phyloP scores from a whole-genome alignment of 1,284 basidiomycete species.

The Irpex rosettiformis region DNA sequence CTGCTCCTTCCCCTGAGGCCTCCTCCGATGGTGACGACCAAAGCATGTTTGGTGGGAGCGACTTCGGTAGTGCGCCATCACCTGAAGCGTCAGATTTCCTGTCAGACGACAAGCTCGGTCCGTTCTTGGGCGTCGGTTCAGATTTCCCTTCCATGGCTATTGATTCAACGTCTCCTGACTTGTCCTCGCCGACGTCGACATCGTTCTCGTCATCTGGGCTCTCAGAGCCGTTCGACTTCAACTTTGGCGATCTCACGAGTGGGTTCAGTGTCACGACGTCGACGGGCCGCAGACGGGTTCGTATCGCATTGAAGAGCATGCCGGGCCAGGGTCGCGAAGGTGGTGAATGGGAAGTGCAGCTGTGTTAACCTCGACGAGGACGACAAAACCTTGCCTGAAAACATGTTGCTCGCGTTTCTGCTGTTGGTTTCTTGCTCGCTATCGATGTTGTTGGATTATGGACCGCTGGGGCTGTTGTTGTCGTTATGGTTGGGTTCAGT shows the following conservation, averaged over 20 bases:
- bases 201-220: slow-evolving; percentile 22
- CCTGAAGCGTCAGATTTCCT: slow-evolving; percentile 7
- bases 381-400: not conserved
- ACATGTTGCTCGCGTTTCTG: not conserved
- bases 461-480: not conserved
- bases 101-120: slow-evolving; percentile 35
- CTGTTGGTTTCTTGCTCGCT: not conserved
- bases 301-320: slow-evolving; percentile 61
- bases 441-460: slow-evolving; percentile 4
- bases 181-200: slow-evolving; percentile 24
- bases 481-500: not conserved
- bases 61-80: slow-evolving; percentile 22
- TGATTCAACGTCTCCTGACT: slow-evolving; percentile 31
- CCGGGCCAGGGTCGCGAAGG: slow-evolving; percentile 57
- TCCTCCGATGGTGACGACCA: slow-evolving; percentile 31
- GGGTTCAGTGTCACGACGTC: slow-evolving; percentile 20
- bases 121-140: slow-evolving; percentile 51
- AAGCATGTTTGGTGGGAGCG: slow-evolving; percentile 27
- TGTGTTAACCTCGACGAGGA: slow-evolving; percentile 42
- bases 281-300: slow-evolving; percentile 40
- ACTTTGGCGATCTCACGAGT: slow-evolving; percentile 22
- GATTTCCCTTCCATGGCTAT: slow-evolving; percentile 31
- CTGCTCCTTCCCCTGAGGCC: slow-evolving; percentile 32
- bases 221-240: slow-evolving; percentile 22
- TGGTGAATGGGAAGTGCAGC: slow-evolving; percentile 70